A percentile compares a stretch with the other conserved stretches of the same genome.
These are phyloP conservation scores for Effrenium voratum DNA, from an alignment of 73 alveolate species.

Conservation along the genomic window DNA sequence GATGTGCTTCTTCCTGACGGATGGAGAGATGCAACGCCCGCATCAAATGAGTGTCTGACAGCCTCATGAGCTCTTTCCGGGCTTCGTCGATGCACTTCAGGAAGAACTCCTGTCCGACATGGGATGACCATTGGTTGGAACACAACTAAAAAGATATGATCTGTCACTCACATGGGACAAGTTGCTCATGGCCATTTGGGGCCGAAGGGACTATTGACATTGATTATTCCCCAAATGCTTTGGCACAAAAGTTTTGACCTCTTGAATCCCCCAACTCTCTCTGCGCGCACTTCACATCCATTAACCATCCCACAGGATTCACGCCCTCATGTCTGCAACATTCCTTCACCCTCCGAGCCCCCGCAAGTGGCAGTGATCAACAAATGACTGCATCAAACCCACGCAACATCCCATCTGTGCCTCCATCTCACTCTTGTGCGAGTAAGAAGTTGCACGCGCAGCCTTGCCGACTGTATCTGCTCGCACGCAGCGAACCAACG, in stretches of 20 bases:
- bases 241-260: too few relatives aligned
- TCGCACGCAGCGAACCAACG: too few relatives aligned
- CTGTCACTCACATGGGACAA: too few relatives aligned
- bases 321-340: too few relatives aligned
- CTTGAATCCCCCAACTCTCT: neutral
- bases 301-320: neutral
- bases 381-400: neutral
- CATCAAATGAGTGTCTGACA: neutral
- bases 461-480: neutral
- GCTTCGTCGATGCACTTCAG: conserved; percentile 93
- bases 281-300: neutral
- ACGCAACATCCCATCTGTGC: neutral
- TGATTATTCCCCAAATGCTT: too few relatives aligned
- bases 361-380: too few relatives aligned
- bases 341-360: too few relatives aligned
- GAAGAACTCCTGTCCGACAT: conserved; percentile 65
- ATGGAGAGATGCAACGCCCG: neutral
- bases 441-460: conserved; percentile 77
- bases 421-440: conserved; percentile 92
- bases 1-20: conserved; percentile 79
- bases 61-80: conserved; percentile 65
- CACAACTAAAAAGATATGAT: too few relatives aligned
- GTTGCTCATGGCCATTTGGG: too few relatives aligned
- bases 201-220: too few relatives aligned
- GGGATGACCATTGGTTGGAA: neutral